These are phyloP conservation scores for Diaporthe longicolla DNA, from an alignment of 2,329 filamentous ascomycete species.

Conservation along the genomic window DNA sequence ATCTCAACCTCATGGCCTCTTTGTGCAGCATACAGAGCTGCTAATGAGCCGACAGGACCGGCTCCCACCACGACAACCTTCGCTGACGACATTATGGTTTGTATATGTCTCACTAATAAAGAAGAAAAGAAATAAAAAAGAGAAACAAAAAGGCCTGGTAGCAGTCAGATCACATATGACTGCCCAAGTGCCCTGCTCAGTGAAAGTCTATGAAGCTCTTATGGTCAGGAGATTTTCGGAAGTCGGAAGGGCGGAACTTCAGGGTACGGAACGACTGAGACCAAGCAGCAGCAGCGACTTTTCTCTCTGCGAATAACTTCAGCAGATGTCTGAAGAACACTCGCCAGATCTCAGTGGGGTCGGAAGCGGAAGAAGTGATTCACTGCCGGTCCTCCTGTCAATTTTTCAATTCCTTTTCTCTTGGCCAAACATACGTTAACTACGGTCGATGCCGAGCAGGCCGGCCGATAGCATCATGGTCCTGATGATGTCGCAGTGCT, in stretches of 20 bases:
- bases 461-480: conserved; percentile 16
- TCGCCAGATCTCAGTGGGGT: background rate
- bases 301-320: conserved; percentile 28
- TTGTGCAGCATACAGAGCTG: conserved; percentile 91
- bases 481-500: conserved; percentile 26
- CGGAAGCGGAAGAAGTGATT: conserved; percentile 20
- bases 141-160: background rate
- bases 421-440: background rate
- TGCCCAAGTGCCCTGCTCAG: background rate
- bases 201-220: conserved; percentile 22
- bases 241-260: conserved; percentile 34
- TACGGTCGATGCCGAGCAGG: background rate
- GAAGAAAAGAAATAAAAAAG: too few relatives aligned
- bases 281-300: conserved; percentile 3
- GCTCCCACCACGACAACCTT: conserved; percentile 91
- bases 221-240: conserved; percentile 33
- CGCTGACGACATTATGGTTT: conserved; percentile 41
- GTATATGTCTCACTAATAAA: too few relatives aligned
- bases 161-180: background rate
- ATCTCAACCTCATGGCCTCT: conserved; percentile 92
- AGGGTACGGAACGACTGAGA: conserved; percentile 27
- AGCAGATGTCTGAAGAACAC: background rate
- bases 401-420: background rate
- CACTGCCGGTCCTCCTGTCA: background rate
- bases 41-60: conserved; percentile 92